These are phyloP conservation scores for Neophaeococcomyces mojaviensis DNA, from an alignment of 2,329 filamentous ascomycete genomes.

Conservation along the genomic window DNA sequence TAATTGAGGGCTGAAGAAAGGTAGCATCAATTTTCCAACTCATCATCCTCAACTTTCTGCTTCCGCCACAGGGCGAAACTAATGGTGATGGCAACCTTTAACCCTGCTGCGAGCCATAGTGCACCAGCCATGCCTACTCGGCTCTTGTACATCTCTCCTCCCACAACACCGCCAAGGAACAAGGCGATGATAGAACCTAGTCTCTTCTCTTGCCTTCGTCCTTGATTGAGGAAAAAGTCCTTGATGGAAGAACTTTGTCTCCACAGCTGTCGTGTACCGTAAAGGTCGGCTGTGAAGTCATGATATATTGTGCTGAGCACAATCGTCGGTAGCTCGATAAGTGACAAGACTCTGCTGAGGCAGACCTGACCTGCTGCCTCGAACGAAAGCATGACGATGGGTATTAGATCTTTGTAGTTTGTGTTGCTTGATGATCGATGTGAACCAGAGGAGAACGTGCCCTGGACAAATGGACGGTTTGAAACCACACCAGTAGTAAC, in stretches of 20 bases:
- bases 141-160: slow-evolving; percentile 36
- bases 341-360: slow-evolving; percentile 34
- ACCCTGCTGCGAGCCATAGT: slow-evolving; percentile 35
- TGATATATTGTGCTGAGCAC: slow-evolving; percentile 41
- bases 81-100: slow-evolving; percentile 32
- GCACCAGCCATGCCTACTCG: slow-evolving; percentile 36
- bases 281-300: slow-evolving; percentile 37
- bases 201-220: slow-evolving; percentile 23
- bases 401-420: slow-evolving; percentile 26
- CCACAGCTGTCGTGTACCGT: slow-evolving; percentile 26
- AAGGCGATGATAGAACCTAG: slow-evolving; percentile 31
- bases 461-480: slow-evolving; percentile 20
- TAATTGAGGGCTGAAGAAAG: no score
- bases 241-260: slow-evolving; percentile 32
- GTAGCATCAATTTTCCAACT: background rate
- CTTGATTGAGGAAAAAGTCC: slow-evolving; percentile 23
- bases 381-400: slow-evolving; percentile 35
- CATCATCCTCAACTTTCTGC: slow-evolving; percentile 8
- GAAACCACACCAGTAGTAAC: slow-evolving; percentile 29
- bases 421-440: slow-evolving; percentile 1
- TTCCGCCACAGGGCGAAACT: slow-evolving; percentile 34
- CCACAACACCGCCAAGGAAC: slow-evolving; percentile 34
- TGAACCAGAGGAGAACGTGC: slow-evolving; percentile 21
- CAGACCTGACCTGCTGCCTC: slow-evolving; percentile 37
- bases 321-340: slow-evolving; percentile 40